Base-by-base conservation (phyloP, 768 basidiomycete species). In the Candolleomyces eurysporus region DNA sequence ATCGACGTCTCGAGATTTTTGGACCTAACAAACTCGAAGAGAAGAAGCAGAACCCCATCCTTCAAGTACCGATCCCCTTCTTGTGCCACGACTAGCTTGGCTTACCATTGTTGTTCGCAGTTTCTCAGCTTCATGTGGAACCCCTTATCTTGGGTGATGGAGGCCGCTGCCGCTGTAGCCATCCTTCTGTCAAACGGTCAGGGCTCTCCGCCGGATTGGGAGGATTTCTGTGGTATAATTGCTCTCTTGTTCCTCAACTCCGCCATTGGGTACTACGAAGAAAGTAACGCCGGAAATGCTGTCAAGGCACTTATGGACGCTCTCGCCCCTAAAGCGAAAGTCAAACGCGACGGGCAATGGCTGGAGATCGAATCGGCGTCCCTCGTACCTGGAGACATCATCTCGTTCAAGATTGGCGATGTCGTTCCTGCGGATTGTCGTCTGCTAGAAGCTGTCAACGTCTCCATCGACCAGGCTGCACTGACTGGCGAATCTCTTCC, bases 261-360 rank as follows among this genome's bases (percentile, higher is more conserved):
- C 3, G 79, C 87, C 48, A 98, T 98, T 70, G 96, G 96, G 83
- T 98, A 96, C 85, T 95, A 96, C 79, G 96, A 98, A 76, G 96
- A 98, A 76, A 86, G 88, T 58, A 94, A 94, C 69, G 96, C 96
- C 48, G 96, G 96, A 76, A 98, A 98, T 76, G 96, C 96, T 30
- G 96, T 98, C 80, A 97, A 96, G 80, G 96, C 96, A 4, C 90
- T 98, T 63, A 98, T 98, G 96, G 96, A 98, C 73, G 97, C 96
- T 1, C 91, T 98, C 63, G 96, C 96, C 5, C 96, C 96, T 72
- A 98, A 98, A 79, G 96, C 95, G 36, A 92, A 91, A 76, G 92
- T 94, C 72, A 93, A 86, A 80, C 95, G 96, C 60, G 83, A 83
- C 63, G 92, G 92, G 62, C 69, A 69, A 40, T 98, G 96, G 96